phyloP scores from a whole-genome alignment of 106 monocot species.

The Amphibolis antarctica region DNA sequence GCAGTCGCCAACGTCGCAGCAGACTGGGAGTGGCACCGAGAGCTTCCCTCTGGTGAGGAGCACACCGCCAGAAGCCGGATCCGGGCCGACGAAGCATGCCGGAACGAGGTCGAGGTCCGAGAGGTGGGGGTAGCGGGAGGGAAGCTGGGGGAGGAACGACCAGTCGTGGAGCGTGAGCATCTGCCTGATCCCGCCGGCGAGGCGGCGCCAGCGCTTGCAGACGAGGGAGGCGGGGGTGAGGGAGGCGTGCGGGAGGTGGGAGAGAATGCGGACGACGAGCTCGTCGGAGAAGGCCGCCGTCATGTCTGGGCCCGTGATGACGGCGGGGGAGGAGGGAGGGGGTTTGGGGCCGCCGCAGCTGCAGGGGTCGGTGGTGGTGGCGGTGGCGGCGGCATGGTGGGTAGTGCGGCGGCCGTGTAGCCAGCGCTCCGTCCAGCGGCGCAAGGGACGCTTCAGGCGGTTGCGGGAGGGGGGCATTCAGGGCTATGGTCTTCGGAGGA shows the following conservation, averaged over 20 bases:
- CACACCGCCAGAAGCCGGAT: slow-evolving; percentile 12
- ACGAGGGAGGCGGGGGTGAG: slow-evolving; percentile 44
- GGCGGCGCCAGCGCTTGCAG: slow-evolving; percentile 72
- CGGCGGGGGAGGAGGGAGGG: neutral
- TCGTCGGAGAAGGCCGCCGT: slow-evolving; percentile 59
- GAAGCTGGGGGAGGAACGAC: slow-evolving; percentile 43
- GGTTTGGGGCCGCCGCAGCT: neutral
- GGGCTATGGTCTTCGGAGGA: neutral
- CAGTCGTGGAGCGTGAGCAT: slow-evolving; percentile 50
- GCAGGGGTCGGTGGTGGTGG: slow-evolving; percentile 12
- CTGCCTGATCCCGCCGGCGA: slow-evolving; percentile 57
- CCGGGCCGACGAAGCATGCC: slow-evolving; percentile 39
- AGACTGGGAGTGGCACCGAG: slow-evolving; percentile 37
- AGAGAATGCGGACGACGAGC: slow-evolving; percentile 64
- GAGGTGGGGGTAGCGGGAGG: slow-evolving; percentile 54
- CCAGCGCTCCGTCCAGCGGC: slow-evolving; percentile 25
- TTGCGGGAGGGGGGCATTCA: neutral
- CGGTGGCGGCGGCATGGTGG: too few species aligned
- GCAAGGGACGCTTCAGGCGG: neutral
- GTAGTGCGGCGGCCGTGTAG: slow-evolving; percentile 1
- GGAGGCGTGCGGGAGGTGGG: slow-evolving; percentile 20
- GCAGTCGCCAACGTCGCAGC: slow-evolving; percentile 11
- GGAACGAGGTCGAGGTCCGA: slow-evolving; percentile 60
- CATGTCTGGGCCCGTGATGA: slow-evolving; percentile 30
- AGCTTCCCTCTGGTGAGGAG: slow-evolving; percentile 38